A percentile compares a stretch with the other conserved stretches of the same genome.
These are phyloP conservation scores for Lodderomyces orthopsilosis DNA, from an alignment of 1,139 yeast genomes.

Conservation along the genomic window DNA sequence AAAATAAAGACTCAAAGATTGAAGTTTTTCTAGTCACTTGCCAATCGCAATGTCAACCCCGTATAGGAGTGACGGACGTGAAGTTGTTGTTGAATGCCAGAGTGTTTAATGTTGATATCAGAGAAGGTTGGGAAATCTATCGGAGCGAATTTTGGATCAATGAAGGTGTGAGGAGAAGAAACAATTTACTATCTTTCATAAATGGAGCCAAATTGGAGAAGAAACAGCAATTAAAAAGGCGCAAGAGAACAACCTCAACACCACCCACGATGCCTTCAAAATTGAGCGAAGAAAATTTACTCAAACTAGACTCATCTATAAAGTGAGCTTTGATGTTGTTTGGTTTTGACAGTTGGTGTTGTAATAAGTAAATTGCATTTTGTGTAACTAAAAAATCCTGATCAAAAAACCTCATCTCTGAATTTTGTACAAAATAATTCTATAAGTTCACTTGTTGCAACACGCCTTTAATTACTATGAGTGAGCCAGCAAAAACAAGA, in stretches of 20 bases:
- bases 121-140: constrained; percentile 95
- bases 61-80: constrained; percentile 48
- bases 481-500: constrained; percentile 7
- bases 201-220: constrained; percentile 17
- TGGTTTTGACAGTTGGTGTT: not conserved
- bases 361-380: not conserved
- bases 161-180: constrained; percentile 72
- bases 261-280: constrained; percentile 10
- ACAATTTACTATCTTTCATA: constrained; percentile 37
- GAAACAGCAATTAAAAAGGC: constrained; percentile 32
- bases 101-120: constrained; percentile 73
- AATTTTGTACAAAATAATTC: not conserved
- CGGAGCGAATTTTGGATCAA: constrained; percentile 91
- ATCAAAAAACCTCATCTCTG: constrained; percentile 1
- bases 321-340: not conserved
- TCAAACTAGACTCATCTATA: constrained; percentile 14
- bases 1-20: constrained; percentile 33
- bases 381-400: not conserved
- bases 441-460: no score
- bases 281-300: constrained; percentile 30
- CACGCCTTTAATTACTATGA: constrained; percentile 5
- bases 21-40: constrained; percentile 44
- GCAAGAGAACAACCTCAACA: constrained; percentile 23
- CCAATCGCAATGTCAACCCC: constrained; percentile 47
- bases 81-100: constrained; percentile 79